These are phyloP conservation scores for Candida parachauliodes DNA, from an alignment of 805 yeast genomes.

Conservation along the genomic window DNA sequence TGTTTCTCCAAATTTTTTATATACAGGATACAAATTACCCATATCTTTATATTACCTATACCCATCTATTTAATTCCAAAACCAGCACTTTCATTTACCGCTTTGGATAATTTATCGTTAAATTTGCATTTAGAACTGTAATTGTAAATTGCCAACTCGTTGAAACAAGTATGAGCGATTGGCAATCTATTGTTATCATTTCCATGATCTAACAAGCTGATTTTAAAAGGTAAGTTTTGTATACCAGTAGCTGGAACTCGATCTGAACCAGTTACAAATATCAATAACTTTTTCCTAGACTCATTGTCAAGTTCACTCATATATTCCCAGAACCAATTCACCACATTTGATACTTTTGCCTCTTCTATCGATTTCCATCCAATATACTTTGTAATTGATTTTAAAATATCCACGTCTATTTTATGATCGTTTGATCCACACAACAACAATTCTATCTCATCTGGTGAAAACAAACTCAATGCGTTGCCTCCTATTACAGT, in stretches of 20 bases:
- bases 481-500: conserved; percentile 80
- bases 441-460: conserved; percentile 73
- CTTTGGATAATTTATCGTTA: conserved; percentile 54
- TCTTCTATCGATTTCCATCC: conserved; percentile 51
- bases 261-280: conserved; percentile 87
- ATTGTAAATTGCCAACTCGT: conserved; percentile 74
- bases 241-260: conserved; percentile 92
- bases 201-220: conserved; percentile 44
- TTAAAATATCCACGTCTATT: conserved; percentile 62
- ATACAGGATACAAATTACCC: too few relatives aligned
- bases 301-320: conserved; percentile 42
- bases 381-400: conserved; percentile 67
- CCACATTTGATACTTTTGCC: conserved; percentile 36
- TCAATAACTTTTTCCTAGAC: conserved; percentile 60
- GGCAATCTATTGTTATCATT: conserved; percentile 57
- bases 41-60: too few relatives aligned
- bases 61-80: conserved; percentile 64
- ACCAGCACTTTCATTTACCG: conserved; percentile 79
- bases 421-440: conserved; percentile 71
- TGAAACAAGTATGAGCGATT: conserved; percentile 91
- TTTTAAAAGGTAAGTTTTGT: conserved; percentile 66
- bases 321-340: conserved; percentile 88
- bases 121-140: conserved; percentile 58
- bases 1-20: too few relatives aligned
- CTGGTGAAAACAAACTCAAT: conserved; percentile 71